Percentiles rank a stretch among this genome's conserved stretches.
Conservation (phyloP, 768 basidiomycete genomes). For the Hygrocybe punicea region DNA sequence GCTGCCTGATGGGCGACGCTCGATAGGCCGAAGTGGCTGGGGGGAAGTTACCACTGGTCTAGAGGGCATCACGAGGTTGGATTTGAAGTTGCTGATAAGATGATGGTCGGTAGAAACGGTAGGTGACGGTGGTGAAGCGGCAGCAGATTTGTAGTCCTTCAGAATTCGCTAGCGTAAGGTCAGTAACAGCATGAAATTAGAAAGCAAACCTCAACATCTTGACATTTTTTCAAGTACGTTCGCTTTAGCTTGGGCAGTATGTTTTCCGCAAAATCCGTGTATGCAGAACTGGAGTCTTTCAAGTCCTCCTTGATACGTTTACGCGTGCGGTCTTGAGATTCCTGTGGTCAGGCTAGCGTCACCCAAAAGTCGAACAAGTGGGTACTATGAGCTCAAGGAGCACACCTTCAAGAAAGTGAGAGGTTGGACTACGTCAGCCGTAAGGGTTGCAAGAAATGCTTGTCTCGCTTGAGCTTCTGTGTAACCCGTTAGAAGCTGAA, state of each 20-base stretch:
- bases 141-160: constrained; percentile 65
- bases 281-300: constrained; percentile 70
- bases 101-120: constrained; percentile 35
- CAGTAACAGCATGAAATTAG: background rate
- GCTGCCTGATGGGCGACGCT: constrained; percentile 67
- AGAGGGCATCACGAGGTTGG: constrained; percentile 44
- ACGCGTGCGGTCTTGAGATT: constrained; percentile 87
- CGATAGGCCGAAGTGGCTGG: constrained; percentile 71
- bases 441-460: constrained; percentile 72
- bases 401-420: constrained; percentile 64
- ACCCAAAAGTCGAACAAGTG: background rate
- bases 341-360: constrained; percentile 44
- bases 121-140: constrained; percentile 35
- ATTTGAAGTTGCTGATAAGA: constrained; percentile 40
- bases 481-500: constrained; percentile 10
- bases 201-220: constrained; percentile 66
- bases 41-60: constrained; percentile 63
- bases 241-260: constrained; percentile 79
- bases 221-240: constrained; percentile 77
- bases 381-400: background rate
- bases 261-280: constrained; percentile 77
- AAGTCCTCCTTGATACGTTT: constrained; percentile 90
- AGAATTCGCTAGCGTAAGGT: constrained; percentile 2
- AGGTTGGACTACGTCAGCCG: constrained; percentile 68
- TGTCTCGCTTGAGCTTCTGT: constrained; percentile 78